Conservation (phyloP, 1,284 basidiomycete genomes). For the Marasmius oreades region DNA sequence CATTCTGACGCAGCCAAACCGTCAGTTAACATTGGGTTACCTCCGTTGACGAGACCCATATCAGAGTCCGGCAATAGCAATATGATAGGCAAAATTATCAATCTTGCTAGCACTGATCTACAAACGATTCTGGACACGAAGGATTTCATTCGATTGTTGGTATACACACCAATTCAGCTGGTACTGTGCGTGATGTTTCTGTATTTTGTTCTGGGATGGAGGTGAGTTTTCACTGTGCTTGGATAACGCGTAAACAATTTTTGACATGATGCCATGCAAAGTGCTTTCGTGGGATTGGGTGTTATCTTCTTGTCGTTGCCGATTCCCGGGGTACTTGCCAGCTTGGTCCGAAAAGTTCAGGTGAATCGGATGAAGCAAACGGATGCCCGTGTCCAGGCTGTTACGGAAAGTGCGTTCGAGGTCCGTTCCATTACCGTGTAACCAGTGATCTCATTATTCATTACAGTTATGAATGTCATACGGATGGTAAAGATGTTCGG, state of each 20-base stretch:
- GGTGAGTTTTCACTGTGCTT: neutral
- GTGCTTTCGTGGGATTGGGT: slow-evolving; percentile 50
- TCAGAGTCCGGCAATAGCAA: slow-evolving; percentile 18
- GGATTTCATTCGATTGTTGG: slow-evolving; percentile 22
- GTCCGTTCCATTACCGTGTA: neutral
- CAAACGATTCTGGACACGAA: slow-evolving; percentile 21
- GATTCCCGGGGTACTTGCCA: slow-evolving; percentile 34
- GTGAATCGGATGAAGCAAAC: slow-evolving; percentile 20
- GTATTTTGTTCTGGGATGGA: neutral
- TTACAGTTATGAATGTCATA: slow-evolving; percentile 41
- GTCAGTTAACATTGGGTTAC: neutral
- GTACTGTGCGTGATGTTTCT: slow-evolving; percentile 28
- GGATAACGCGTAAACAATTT: neutral
- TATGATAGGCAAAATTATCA: slow-evolving; percentile 45
- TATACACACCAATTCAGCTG: slow-evolving; percentile 29
- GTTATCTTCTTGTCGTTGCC: slow-evolving; percentile 48
- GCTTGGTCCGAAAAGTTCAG: slow-evolving; percentile 19
- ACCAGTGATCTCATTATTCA: neutral
- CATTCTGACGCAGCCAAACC: neutral
- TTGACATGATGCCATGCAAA: slow-evolving; percentile 11
- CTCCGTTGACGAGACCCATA: neutral
- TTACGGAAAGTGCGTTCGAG: slow-evolving; percentile 34
- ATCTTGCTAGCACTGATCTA: slow-evolving; percentile 29
- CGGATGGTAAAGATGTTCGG: slow-evolving; percentile 73
- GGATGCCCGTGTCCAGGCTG: slow-evolving; percentile 20